Evolutionary conservation across 2,329 filamentous ascomycete genomes (phyloP), one percentile per base, ranked within the genome.

Genomic region (Paraphaeosphaeria sporulosa): DNA sequence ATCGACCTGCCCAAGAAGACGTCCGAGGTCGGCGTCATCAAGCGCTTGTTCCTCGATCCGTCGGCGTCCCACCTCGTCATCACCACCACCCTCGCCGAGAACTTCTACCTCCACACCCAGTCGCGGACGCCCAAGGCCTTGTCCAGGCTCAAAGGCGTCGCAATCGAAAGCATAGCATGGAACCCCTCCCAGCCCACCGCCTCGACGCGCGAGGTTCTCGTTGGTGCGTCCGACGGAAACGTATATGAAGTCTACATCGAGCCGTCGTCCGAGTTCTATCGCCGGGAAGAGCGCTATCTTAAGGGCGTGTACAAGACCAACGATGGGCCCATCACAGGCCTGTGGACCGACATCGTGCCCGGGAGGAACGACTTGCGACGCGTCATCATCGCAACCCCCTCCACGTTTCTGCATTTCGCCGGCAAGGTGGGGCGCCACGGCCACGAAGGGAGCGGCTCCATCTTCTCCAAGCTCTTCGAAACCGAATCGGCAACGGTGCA

Each of bases 91-190:
- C 87, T 93, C 43, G 93, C 93, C 75, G 95, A 99, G 79, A 98
- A 96, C 80, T 99, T 94, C 82, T 99, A 99, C 79, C 90, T 99
- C 10, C 95, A 99, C 77, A 94, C 93, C 12, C 94, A 98, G 76
- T 95, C 94, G 36, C 90, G 93, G 68, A 90, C 94, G 66, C 93
- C 94, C 2, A 92, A 95, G 64, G 86, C 90, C 8, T 83, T 99
- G 38, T 89, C 90, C 15, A 87, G 93, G 58, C 80, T 99, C 55
- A 94, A 94, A 69, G 93, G 93, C 30, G 92, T 97, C 15, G 84
- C 88, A 9, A 92, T 99, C 60, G 94, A 97, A 77, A 91, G 90
- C 64, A 85, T 99, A 62, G 93, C 94, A 38, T 99, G 95, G 95
- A 97, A 96, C 72, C 93, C 95, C 1, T 93, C 92, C 2, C 83